A percentile compares a stretch with the other conserved stretches of the same genome.
These are phyloP conservation scores for Endocladia muricata DNA, from an alignment of 31 red algal species.

Conservation along the genomic window DNA sequence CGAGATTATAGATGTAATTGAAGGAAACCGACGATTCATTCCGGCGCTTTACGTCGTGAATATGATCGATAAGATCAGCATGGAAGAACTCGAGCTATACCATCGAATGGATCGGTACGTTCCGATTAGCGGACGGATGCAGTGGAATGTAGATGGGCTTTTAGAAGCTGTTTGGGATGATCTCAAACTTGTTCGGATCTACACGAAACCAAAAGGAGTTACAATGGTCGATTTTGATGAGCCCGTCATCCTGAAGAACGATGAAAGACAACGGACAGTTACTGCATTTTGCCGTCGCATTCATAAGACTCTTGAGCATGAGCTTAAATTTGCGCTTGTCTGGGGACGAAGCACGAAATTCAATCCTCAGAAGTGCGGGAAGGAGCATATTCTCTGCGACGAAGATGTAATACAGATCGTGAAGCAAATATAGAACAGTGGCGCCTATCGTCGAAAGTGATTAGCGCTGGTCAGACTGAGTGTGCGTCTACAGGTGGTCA, in stretches of 20 bases:
- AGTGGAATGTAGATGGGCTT: conserved; percentile 97
- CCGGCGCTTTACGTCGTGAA: conserved; percentile 95
- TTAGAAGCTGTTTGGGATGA: conserved; percentile 89
- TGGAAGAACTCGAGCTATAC: conserved; percentile 97
- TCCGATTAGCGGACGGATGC: conserved; percentile 74
- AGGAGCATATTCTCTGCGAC: conserved; percentile 88
- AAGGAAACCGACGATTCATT: conserved; percentile 90
- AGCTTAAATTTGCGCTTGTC: conserved; percentile 95
- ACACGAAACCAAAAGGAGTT: conserved; percentile 98
- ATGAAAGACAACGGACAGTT: conserved; percentile 67
- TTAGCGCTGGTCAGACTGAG: conserved; percentile 7
- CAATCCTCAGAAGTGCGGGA: conserved; percentile 96
- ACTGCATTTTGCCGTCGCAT: conserved; percentile 85
- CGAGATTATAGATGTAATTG: conserved; percentile 96
- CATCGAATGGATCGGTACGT: conserved; percentile 89
- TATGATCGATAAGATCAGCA: conserved; percentile 94
- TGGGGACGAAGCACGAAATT: conserved; percentile 96
- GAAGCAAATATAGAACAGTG: conserved; percentile 37
- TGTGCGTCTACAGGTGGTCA: conserved; percentile 4
- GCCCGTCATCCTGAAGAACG: conserved; percentile 88
- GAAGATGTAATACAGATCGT: conserved; percentile 97
- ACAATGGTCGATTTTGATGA: conserved; percentile 84
- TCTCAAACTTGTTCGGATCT: conserved; percentile 88
- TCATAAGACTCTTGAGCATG: conserved; percentile 84
- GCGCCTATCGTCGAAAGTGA: neutral